A percentile compares a stretch with the other conserved stretches of the same genome.
phyloP scores from a whole-genome alignment of 2,329 filamentous ascomycete genomes.

The Epichloe amarillans region DNA sequence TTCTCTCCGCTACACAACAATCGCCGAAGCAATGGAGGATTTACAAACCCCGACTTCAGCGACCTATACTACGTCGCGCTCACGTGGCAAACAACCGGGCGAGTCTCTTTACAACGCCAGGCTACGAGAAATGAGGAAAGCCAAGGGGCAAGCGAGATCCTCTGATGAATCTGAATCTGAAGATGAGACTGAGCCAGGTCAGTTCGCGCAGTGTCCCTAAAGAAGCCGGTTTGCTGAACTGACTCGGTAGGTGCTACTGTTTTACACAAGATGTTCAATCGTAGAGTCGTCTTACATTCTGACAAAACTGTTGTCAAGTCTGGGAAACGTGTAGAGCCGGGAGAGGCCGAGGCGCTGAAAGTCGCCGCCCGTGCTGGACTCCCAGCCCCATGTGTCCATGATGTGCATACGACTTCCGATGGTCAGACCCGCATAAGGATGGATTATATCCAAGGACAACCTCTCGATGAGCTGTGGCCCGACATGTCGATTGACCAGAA shows the following conservation, averaged over 20 bases:
- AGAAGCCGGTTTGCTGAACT: neutral
- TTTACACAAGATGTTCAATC: conserved; percentile 10
- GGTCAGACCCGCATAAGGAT: conserved; percentile 12
- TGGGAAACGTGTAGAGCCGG: conserved; percentile 11
- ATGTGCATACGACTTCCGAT: conserved; percentile 7
- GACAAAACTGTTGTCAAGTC: conserved; percentile 15
- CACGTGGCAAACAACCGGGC: conserved; percentile 8
- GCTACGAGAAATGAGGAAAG: conserved; percentile 9
- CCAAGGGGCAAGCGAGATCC: conserved; percentile 9
- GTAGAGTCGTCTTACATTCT: conserved; percentile 12
- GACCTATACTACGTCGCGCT: conserved; percentile 8
- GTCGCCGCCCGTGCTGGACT: conserved; percentile 10
- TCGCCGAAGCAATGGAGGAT: neutral
- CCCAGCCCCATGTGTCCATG: conserved; percentile 12
- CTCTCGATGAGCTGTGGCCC: conserved; percentile 15
- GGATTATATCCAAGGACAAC: conserved; percentile 13
- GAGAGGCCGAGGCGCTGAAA: conserved; percentile 15
- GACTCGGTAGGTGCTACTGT: conserved; percentile 10
- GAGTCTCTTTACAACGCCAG: conserved; percentile 8
- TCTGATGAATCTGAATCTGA: conserved; percentile 14
- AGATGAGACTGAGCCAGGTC: conserved; percentile 13
- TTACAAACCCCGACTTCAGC: neutral
- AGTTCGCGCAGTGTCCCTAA: neutral
- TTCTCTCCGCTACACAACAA: no score
- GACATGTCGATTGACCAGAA: conserved; percentile 11